These are phyloP conservation scores for Penicillium crustosum DNA, from an alignment of 2,329 filamentous ascomycete species.

Conservation along the genomic window DNA sequence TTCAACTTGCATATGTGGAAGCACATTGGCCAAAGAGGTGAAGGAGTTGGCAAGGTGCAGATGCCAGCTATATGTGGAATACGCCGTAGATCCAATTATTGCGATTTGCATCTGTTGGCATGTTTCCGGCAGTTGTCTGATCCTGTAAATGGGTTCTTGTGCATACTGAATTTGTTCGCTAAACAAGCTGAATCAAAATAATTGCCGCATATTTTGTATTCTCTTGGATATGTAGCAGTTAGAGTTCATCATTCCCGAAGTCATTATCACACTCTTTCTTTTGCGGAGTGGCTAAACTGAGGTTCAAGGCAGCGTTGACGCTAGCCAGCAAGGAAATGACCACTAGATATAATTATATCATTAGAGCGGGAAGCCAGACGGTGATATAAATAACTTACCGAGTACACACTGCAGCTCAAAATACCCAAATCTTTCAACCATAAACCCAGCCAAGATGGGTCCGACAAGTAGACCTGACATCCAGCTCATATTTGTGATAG, in stretches of 20 bases:
- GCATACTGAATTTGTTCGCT: neutral
- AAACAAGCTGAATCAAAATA: neutral
- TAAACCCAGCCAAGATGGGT: conserved; percentile 16
- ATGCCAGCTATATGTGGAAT: neutral
- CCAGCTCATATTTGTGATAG: conserved; percentile 24
- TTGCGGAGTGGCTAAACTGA: neutral
- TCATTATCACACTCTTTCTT: neutral
- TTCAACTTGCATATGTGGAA: neutral
- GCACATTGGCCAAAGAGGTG: neutral
- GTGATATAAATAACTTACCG: neutral
- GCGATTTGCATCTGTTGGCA: neutral
- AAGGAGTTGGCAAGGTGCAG: neutral
- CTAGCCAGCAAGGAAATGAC: neutral
- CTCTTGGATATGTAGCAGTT: neutral
- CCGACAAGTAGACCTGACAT: conserved; percentile 20
- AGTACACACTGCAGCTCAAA: conserved; percentile 16
- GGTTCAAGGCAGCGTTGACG: neutral
- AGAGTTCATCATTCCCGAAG: neutral
- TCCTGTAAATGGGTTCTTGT: neutral
- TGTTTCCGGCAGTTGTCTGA: neutral
- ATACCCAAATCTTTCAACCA: conserved; percentile 17
- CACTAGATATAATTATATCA: neutral
- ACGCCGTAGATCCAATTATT: neutral
- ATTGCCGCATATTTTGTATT: neutral
- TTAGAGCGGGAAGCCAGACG: neutral